Percentiles rank a stretch among this genome's conserved stretches.
Conservation (phyloP, 208 protist species). For the Trypanosoma cruzi region DNA sequence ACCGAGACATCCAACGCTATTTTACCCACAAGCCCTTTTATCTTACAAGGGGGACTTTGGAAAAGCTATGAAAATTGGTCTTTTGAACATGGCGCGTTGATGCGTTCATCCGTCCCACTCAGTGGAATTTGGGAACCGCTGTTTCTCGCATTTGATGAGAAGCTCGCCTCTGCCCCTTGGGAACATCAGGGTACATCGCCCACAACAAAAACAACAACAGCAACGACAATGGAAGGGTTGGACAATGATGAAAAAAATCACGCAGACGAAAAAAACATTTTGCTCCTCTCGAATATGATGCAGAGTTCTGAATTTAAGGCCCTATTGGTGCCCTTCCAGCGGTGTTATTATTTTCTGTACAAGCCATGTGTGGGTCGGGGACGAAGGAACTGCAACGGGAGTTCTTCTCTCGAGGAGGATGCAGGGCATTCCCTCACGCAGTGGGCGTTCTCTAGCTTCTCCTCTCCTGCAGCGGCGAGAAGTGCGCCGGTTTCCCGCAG, state of each 20-base stretch:
- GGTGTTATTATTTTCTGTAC: conserved; percentile 66
- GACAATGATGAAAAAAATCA: conserved; percentile 1
- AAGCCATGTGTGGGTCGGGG: conserved; percentile 29
- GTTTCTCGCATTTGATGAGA: conserved; percentile 48
- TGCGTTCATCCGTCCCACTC: conserved; percentile 34
- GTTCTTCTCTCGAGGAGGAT: background rate
- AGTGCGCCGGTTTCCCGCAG: background rate
- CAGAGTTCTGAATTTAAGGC: conserved; percentile 36
- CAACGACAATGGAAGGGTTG: too few relatives aligned
- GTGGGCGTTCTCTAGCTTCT: background rate
- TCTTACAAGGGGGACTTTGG: conserved; percentile 42
- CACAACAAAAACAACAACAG: background rate
- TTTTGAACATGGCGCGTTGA: conserved; percentile 50
- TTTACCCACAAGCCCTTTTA: conserved; percentile 31
- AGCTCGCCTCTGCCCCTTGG: conserved; percentile 16
- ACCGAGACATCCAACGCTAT: conserved; percentile 34
- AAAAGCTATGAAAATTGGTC: conserved; percentile 24
- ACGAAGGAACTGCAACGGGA: background rate
- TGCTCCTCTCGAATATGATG: conserved; percentile 23
- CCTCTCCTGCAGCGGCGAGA: background rate
- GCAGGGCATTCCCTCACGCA: background rate
- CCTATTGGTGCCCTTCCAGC: conserved; percentile 48
- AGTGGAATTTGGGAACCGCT: conserved; percentile 77
- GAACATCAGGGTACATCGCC: background rate
- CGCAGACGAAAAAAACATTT: conserved; percentile 4